Base-by-base conservation (phyloP, 129 eudicot genomes). In the Arctium minus region DNA sequence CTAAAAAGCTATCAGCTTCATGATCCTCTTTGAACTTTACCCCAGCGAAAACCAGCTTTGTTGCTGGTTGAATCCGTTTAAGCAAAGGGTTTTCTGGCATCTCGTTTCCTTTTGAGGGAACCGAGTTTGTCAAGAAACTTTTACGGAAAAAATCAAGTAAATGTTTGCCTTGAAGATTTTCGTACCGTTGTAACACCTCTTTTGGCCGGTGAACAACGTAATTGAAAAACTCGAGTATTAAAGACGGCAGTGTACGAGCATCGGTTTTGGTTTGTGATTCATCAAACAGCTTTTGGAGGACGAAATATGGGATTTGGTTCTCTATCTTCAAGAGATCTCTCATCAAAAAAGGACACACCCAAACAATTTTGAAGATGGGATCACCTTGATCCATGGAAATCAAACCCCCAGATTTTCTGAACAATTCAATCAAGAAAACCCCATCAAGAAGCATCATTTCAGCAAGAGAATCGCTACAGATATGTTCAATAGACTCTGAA, bases 381-480 rank as follows among this genome's bases (percentile, higher is more conserved):
- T 85, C 88, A 69, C 81, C 88, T 46, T 3, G 42, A 38, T 81
- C 15, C 27, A 27, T 39, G 13, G 4, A 0, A 39, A 76, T 74
- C 75, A 85, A 70, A 30, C 38, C 76, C 22, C 82, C 88, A 81
- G 70, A 85, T 85, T 80, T 85, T 39, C 88, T 56, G 7, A 85
- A 85, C 68, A 85, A 71, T 33, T 85, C 88, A 42, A 85, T 81
- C 60, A 85, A 75, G 69, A 85, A 85, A 13, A 80, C 13, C 31
- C 88, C 85, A 80, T 85, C 88, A 75, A 85, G 85, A 62, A 85
- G 85, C 88, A 85, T 85, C 85, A 85, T 85, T 81, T 80, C 76
- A 56, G 82, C 82, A 75, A 85, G 82, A 12, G 70, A 79, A 75
- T 70, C 36, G 1, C 36, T 70, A 3, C 42, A 7, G 38, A 75